These are phyloP conservation scores for Cladophialophora yegresii DNA, from an alignment of 2,329 filamentous ascomycete species.

Conservation along the genomic window DNA sequence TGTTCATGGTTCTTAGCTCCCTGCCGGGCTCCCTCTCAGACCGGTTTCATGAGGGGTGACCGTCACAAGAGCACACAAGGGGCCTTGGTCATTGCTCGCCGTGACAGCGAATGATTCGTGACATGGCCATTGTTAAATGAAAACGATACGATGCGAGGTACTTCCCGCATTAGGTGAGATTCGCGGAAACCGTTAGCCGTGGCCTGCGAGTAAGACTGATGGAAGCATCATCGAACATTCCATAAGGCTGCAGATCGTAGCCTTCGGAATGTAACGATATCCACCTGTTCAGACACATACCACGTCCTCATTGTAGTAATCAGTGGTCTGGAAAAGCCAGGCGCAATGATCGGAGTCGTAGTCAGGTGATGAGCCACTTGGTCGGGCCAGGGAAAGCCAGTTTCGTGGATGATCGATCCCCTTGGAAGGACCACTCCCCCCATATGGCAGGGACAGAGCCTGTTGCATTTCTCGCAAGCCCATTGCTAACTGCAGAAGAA, in stretches of 20 bases:
- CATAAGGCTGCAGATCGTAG: conserved; percentile 14
- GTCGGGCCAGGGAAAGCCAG: background rate
- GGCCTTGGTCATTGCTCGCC: too few species aligned
- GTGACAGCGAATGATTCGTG: background rate
- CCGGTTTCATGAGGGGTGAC: background rate
- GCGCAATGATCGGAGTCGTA: background rate
- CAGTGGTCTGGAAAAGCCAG: background rate
- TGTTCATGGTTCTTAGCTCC: background rate
- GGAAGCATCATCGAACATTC: conserved; percentile 13
- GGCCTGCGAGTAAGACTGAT: background rate
- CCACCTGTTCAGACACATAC: conserved; percentile 2
- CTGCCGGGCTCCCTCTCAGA: background rate
- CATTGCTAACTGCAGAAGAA: too few species aligned
- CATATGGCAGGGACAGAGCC: too few species aligned
- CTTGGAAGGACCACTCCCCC: background rate
- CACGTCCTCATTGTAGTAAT: background rate
- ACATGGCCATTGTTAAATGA: background rate
- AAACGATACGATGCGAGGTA: background rate
- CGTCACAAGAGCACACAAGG: background rate
- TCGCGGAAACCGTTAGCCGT: background rate
- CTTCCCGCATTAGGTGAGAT: background rate
- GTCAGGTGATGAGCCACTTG: background rate
- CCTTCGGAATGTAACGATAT: conserved; percentile 8
- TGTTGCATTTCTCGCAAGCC: too few species aligned
- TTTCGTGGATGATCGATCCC: background rate